phyloP scores from a whole-genome alignment of 2,329 filamentous ascomycete genomes.

The Huntiella omanensis region DNA sequence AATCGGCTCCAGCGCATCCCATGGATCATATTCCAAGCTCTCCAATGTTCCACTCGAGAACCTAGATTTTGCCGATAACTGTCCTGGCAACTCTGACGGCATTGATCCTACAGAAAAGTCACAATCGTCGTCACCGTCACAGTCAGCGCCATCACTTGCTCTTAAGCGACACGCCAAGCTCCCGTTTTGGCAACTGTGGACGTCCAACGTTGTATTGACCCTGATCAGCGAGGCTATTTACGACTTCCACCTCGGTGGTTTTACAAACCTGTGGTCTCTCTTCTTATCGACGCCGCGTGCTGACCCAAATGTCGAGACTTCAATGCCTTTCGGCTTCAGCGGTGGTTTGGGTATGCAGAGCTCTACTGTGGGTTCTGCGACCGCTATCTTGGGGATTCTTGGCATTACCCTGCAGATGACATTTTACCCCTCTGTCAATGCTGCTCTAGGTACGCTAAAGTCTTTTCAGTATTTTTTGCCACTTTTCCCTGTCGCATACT shows the following conservation, averaged over 20 bases:
- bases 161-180: slow-evolving; percentile 13
- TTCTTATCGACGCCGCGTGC: slow-evolving; percentile 47
- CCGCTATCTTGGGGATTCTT: slow-evolving; percentile 48
- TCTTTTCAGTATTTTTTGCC: slow-evolving; percentile 47
- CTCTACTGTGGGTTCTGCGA: slow-evolving; percentile 47
- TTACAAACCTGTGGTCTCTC: slow-evolving; percentile 49
- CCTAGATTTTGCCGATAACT: not conserved
- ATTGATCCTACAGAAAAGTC: not conserved
- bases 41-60: slow-evolving; percentile 2
- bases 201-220: slow-evolving; percentile 29
- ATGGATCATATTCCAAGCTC: slow-evolving; percentile 1
- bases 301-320: slow-evolving; percentile 11
- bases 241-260: slow-evolving; percentile 51
- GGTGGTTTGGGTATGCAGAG: slow-evolving; percentile 50
- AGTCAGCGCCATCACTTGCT: not conserved
- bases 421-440: slow-evolving; percentile 47
- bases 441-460: slow-evolving; percentile 43
- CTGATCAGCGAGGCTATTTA: slow-evolving; percentile 48
- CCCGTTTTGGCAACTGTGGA: slow-evolving; percentile 26
- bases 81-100: not conserved
- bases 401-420: slow-evolving; percentile 52
- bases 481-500: slow-evolving; percentile 49
- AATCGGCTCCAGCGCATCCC: slow-evolving; percentile 12
- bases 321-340: slow-evolving; percentile 34
- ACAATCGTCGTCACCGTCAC: not conserved